Evolutionary conservation across 306 rosid genomes (phyloP).

Genomic region (Lagenaria siceraria): DNA sequence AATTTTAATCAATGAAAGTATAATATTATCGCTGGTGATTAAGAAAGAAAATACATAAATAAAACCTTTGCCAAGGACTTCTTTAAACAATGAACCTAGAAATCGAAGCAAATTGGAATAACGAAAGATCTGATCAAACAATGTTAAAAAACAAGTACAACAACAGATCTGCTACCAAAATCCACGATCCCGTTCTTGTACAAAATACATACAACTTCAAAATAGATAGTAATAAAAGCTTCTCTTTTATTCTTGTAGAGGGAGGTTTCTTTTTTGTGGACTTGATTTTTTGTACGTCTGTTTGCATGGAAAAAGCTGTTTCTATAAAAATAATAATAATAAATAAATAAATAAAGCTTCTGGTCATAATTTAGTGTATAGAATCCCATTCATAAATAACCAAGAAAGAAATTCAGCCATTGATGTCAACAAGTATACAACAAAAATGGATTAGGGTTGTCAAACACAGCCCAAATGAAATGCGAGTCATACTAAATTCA

Average conservation of each 20-base stretch:
- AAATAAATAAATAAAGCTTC: not conserved
- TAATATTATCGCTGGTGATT: no score
- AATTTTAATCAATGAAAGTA: no score
- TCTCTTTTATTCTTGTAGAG: no score
- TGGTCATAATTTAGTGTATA: no score
- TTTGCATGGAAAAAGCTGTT: no score
- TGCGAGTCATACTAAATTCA: not conserved
- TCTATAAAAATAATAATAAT: no score
- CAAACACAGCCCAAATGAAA: not conserved
- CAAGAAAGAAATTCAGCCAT: not conserved
- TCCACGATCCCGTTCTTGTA: no score
- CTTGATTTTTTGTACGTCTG: no score
- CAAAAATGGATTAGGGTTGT: not conserved
- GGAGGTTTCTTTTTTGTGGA: no score
- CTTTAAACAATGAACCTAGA: not conserved
- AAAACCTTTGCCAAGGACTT: no score
- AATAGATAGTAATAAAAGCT: no score
- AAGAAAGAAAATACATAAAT: no score
- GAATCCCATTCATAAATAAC: not conserved
- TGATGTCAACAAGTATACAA: not conserved
- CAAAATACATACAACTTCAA: not conserved
- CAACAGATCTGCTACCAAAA: not conserved
- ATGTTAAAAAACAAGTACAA: not conserved
- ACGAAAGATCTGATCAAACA: not conserved
- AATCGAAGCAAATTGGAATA: not conserved